These are phyloP conservation scores for Fusarium sororula DNA, from an alignment of 2,329 filamentous ascomycete genomes.

Conservation along the genomic window DNA sequence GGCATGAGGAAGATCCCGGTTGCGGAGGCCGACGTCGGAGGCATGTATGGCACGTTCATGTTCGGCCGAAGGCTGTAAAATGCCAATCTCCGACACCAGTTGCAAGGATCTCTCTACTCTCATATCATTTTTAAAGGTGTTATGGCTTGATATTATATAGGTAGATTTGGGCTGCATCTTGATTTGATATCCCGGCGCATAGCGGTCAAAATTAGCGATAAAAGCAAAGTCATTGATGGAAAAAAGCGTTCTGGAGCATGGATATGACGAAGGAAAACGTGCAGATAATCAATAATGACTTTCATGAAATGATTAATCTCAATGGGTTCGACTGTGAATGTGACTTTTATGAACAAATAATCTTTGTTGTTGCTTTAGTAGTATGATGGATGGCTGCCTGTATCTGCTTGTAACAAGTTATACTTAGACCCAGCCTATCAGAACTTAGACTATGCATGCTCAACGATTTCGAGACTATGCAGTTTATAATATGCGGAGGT, in stretches of 20 bases:
- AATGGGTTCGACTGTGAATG: neutral
- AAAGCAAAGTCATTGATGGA: constrained; percentile 43
- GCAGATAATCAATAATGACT: constrained; percentile 38
- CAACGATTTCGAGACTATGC: constrained; percentile 8
- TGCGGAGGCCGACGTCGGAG: constrained; percentile 88
- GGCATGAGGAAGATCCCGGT: constrained; percentile 93
- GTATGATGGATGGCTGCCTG: neutral
- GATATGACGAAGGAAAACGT: constrained; percentile 34
- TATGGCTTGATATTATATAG: constrained; percentile 1
- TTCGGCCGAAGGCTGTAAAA: constrained; percentile 66
- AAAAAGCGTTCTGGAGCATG: constrained; percentile 36
- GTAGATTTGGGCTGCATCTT: constrained; percentile 34
- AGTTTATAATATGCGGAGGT: neutral
- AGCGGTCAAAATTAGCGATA: constrained; percentile 41
- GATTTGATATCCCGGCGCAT: constrained; percentile 41
- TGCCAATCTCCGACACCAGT: constrained; percentile 46
- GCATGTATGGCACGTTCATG: constrained; percentile 84
- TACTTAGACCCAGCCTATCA: constrained; percentile 7
- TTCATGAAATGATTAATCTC: constrained; percentile 14
- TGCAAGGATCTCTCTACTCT: constrained; percentile 43
- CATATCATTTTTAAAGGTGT: constrained; percentile 21
- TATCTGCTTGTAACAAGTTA: neutral
- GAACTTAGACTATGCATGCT: neutral
- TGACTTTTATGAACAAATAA: neutral
- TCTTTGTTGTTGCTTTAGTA: neutral